A percentile compares a stretch with the other conserved stretches of the same genome.
Conservation (phyloP, 768 basidiomycete species). For the Xanthoconium purpureum region DNA sequence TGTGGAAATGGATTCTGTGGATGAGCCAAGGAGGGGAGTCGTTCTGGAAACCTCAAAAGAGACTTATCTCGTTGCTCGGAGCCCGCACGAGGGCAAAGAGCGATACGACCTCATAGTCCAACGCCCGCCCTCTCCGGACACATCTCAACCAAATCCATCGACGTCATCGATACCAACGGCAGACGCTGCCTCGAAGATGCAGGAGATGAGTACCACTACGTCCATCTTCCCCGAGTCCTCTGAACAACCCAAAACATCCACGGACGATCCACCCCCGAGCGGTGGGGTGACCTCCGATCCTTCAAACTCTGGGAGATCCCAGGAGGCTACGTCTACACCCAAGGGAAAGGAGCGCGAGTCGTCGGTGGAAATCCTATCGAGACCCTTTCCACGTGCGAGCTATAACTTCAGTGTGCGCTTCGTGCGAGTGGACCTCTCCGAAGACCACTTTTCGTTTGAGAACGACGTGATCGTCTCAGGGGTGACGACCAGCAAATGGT, state of each 20-base stretch:
- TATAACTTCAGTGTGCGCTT: slow-evolving; percentile 2
- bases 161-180: background rate
- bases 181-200: slow-evolving; percentile 4
- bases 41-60: slow-evolving; percentile 26
- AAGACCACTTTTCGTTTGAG: slow-evolving; percentile 25
- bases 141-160: background rate
- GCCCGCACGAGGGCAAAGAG: slow-evolving; percentile 3
- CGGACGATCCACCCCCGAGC: background rate
- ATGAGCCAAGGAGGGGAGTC: slow-evolving; percentile 15
- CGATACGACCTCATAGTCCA: slow-evolving; percentile 22
- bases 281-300: background rate
- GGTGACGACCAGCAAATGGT: slow-evolving; percentile 9
- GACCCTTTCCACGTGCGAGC: background rate
- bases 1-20: slow-evolving; percentile 6
- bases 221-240: background rate
- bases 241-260: background rate
- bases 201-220: background rate
- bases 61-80: slow-evolving; percentile 21
- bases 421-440: slow-evolving; percentile 19
- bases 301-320: background rate
- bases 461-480: slow-evolving; percentile 11
- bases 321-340: background rate
- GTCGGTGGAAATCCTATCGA: background rate
- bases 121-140: background rate
- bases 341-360: slow-evolving; percentile 6